Evolutionary conservation across 1,284 basidiomycete species (phyloP), one percentile per base, ranked within the genome.

Genomic region (Anthracocystis setariae): DNA sequence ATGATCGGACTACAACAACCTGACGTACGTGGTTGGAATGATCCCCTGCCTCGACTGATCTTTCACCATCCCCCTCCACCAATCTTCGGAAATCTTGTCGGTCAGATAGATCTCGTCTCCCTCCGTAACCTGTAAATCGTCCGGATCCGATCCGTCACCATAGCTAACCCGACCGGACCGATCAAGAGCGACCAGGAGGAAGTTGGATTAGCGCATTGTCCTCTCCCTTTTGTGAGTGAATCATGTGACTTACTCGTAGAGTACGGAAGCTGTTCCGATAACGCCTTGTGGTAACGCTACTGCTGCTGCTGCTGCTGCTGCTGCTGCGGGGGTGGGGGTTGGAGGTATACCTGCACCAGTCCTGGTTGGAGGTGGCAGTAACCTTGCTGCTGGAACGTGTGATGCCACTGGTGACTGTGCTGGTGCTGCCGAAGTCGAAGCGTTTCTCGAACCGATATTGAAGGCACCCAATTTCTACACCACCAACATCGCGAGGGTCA

Each of bases 1-100:
- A 20, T 8, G 7, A 29, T 17, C 10, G 18, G 8, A 35, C 42
- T 23, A 73, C 27, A 65, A 45, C 48, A 53, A 50, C 24, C 63
- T 49, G 17, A 80, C 66, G 50, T 80, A 80, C 7, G 51, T 60
- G 0, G 59, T 52, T 0, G 78, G 78, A n/a, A 80, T 76, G 33
- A 80, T 77, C 10, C 78, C 78, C 8, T 42, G 32, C n/a, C 58
- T 50, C 3, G 43, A 17, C 21, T 39, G 32, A 23, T 61, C 58
- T 13, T 46, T 32, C 1, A 48, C 54, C 33, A 40, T 55, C 1
- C 23, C 59, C 13, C 76, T 60, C 74, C 75, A 80, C 78, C 78
- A 80, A 54, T 80, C 78, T 42, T 72, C 75, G 25, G 64, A 67
- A 20, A 80, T 72, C 18, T 59, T 61, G 35, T 80, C 78, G 13